Percentiles rank a stretch among this genome's conserved stretches.
These are phyloP conservation scores for Lentinula raphanica DNA, from an alignment of 768 basidiomycete genomes.

Conservation along the genomic window DNA sequence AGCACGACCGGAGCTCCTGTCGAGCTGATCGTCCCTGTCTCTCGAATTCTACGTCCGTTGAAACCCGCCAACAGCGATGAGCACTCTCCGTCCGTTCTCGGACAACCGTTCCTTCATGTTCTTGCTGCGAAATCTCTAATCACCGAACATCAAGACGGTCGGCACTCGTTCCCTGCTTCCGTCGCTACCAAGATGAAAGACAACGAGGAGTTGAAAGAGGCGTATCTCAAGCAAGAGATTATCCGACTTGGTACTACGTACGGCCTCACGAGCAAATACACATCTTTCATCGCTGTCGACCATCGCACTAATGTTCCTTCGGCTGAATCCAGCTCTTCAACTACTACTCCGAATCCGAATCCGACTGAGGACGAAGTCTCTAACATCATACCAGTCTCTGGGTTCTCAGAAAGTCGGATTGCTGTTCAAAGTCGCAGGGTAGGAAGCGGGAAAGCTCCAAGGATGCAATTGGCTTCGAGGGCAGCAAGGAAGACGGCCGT, in stretches of 20 bases:
- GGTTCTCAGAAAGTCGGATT: neutral
- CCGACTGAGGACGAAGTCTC: neutral
- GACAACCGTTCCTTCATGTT: neutral
- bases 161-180: neutral
- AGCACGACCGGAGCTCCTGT: neutral
- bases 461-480: neutral
- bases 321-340: neutral
- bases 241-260: conserved; percentile 4
- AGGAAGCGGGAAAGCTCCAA: neutral
- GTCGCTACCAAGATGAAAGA: neutral
- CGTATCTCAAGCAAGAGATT: conserved; percentile 1
- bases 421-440: neutral
- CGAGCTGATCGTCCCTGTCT: neutral
- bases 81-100: neutral
- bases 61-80: neutral
- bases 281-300: conserved; percentile 6
- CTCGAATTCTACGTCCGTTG: neutral
- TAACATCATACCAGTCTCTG: neutral
- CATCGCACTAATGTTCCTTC: neutral
- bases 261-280: conserved; percentile 5
- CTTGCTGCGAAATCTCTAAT: conserved; percentile 7
- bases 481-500: neutral
- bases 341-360: neutral
- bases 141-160: neutral
- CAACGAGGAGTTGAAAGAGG: neutral